Conservation (phyloP, 208 protist genomes). For the Wallacemonas collosoma region DNA sequence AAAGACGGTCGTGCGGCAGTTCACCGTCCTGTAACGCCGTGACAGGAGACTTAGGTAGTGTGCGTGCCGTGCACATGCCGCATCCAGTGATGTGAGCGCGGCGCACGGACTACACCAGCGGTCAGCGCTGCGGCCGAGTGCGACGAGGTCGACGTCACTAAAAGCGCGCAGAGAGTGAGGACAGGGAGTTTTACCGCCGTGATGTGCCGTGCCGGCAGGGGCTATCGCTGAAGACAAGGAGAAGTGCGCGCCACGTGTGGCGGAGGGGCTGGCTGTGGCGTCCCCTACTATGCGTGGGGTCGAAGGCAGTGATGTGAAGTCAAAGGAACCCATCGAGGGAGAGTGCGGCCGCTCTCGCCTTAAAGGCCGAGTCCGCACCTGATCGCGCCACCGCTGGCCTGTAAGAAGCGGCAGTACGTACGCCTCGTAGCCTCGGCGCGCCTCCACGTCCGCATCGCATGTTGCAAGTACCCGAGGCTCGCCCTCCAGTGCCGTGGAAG, state of each 20-base stretch:
- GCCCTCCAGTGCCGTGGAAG: too few relatives aligned
- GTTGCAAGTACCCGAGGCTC: too few relatives aligned
- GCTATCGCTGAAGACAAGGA: too few relatives aligned
- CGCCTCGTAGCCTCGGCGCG: not conserved
- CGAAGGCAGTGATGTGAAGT: not conserved
- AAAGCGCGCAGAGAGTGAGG: not conserved
- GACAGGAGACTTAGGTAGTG: constrained; percentile 4
- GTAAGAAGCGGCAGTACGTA: not conserved
- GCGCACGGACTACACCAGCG: not conserved
- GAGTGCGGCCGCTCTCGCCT: not conserved
- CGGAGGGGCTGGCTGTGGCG: not conserved
- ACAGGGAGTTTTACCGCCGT: not conserved
- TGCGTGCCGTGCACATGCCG: not conserved
- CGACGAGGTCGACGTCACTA: not conserved
- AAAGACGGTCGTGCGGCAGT: too few relatives aligned
- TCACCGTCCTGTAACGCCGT: not conserved
- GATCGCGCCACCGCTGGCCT: not conserved
- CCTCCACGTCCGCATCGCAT: not conserved
- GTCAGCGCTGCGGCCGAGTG: not conserved
- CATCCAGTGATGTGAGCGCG: not conserved
- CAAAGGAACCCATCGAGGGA: not conserved
- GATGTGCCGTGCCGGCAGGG: too few relatives aligned
- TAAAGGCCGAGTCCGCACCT: not conserved
- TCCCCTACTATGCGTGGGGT: not conserved
- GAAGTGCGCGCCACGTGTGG: not conserved